Base-by-base conservation (phyloP, 768 basidiomycete genomes). In the Tylopilus sp. region DNA sequence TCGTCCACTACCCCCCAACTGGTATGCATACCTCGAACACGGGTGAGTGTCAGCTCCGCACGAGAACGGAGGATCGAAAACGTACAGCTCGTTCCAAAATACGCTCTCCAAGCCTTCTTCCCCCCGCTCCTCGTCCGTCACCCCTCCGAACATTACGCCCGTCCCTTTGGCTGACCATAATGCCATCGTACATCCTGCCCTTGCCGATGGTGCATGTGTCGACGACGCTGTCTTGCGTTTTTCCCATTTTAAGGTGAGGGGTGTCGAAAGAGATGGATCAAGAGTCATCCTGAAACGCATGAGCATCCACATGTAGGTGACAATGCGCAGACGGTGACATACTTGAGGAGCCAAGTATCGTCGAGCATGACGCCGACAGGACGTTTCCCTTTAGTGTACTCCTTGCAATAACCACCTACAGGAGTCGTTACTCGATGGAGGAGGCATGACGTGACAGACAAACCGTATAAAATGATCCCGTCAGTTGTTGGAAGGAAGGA, bases 301-400 rank as follows among this genome's bases (percentile, higher is more conserved):
- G 4, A 41, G 21, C 12, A 19, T 10, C 12, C 25, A 21, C 2
- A 36, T 10, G 10, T 24, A n/a, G 10, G 29, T 33, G 13, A 34
- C 3, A 4, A n/a, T 8, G 24, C 3, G 1, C 31, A 22, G 19
- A 33, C 21, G 8, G 31, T 44, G 14, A 69, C 78, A 3, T 50
- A 89, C 87, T 81, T 80, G 7, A 97, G 76, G 48, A 93, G 75
- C 94, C 92, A 97, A 0, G 89, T 91, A 63, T 97, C 92, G 17
- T 92, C 90, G 7, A 95, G 76, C 73, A 89, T 92, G n/a, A 92
- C 75, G 1, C 93, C 93, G 13, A 91, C 73, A 0, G 89, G 85
- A 1, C 89, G 83, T 63, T 92, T 91, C 3, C 92, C 91, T 64
- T 94, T 93, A 21, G 71, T 63, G 60, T 94, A 95, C 70, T 92